These are phyloP conservation scores for Trifolium pratense DNA, from an alignment of 306 rosid species.

Conservation along the genomic window DNA sequence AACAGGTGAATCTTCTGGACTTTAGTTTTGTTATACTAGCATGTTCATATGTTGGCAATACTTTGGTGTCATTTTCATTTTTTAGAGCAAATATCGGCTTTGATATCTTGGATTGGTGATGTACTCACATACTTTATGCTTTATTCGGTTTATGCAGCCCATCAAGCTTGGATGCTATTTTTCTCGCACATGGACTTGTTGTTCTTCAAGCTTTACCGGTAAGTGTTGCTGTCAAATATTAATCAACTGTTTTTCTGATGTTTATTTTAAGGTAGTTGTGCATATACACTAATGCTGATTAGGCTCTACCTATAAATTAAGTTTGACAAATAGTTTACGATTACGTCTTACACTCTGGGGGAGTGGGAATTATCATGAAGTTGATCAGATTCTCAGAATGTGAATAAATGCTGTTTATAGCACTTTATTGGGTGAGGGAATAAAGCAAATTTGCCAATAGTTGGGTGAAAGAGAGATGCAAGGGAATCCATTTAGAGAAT, in stretches of 20 bases:
- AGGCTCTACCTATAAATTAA: conserved; percentile 7
- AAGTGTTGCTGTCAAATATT: conserved; percentile 51
- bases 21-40: conserved; percentile 8
- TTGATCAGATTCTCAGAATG: conserved; percentile 6
- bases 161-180: conserved; percentile 91
- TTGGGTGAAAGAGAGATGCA: conserved; percentile 12
- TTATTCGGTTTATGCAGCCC: conserved; percentile 64
- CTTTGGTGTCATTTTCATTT: conserved; percentile 19
- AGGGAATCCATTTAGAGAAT: conserved; percentile 7
- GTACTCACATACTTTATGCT: conserved; percentile 19
- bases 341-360: background rate
- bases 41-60: background rate
- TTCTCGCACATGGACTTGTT: conserved; percentile 79
- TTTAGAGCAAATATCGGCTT: conserved; percentile 14
- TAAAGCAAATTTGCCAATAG: conserved; percentile 19
- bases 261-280: conserved; percentile 4
- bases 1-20: conserved; percentile 63
- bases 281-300: background rate
- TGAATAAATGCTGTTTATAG: conserved; percentile 6
- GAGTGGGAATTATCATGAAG: background rate
- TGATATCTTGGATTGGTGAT: conserved; percentile 19
- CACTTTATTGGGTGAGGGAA: conserved; percentile 6
- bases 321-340: background rate
- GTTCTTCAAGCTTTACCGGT: conserved; percentile 87
- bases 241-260: conserved; percentile 1